A percentile compares a stretch with the other conserved stretches of the same genome.
Evolutionary conservation across 208 protist genomes (phyloP).

Genomic region (Acanthamoeba castellanii): DNA sequence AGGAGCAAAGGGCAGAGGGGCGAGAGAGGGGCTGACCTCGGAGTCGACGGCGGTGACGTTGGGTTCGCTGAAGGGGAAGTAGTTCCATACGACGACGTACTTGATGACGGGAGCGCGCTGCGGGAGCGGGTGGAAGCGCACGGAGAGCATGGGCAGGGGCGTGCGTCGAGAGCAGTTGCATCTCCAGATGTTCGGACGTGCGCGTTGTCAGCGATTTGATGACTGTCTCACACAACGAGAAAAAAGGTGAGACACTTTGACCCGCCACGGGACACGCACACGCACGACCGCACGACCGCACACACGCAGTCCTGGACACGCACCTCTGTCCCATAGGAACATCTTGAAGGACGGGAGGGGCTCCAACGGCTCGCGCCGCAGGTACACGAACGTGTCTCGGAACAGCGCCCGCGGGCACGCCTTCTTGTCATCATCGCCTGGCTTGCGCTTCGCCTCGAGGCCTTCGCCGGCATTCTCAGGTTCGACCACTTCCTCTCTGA

Average conservation of each 20-base stretch:
- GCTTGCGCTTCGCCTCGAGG: background rate
- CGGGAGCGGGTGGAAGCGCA: conserved; percentile 10
- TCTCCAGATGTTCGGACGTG: background rate
- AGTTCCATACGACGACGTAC: conserved; percentile 24
- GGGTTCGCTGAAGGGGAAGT: conserved; percentile 32
- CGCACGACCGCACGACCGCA: background rate
- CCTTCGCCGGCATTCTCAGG: background rate
- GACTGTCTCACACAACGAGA: background rate
- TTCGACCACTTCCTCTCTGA: background rate
- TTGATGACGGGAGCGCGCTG: background rate
- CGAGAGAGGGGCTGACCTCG: too few species aligned
- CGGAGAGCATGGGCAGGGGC: conserved; percentile 32
- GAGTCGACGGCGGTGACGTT: conserved; percentile 44
- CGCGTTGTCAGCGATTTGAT: background rate
- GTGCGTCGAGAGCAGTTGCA: background rate
- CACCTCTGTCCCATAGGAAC: conserved; percentile 33
- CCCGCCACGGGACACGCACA: background rate
- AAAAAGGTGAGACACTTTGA: too few species aligned
- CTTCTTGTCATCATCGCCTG: background rate
- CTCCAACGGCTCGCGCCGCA: background rate
- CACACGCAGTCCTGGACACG: too few species aligned
- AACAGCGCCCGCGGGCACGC: background rate
- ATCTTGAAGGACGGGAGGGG: background rate
- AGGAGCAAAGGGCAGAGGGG: too few species aligned
- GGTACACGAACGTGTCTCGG: background rate